Evolutionary conservation across 2,329 filamentous ascomycete species (phyloP), one percentile per base, ranked within the genome.

Genomic region (Epichloe aotearoae): DNA sequence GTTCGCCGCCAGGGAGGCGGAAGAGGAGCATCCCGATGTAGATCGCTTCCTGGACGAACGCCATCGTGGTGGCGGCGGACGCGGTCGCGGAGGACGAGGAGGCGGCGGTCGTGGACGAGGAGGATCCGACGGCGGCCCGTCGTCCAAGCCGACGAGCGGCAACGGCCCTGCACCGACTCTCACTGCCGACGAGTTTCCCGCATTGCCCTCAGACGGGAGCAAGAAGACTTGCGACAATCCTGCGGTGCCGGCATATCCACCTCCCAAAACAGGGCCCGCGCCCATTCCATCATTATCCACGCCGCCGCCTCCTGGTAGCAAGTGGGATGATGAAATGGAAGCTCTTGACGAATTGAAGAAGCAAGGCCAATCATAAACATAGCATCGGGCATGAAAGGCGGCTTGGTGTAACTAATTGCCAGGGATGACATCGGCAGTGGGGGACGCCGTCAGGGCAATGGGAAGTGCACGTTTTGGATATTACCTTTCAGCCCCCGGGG

Each of bases 291-390:
- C 61, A 1, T 58, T 58, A 12, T 59, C 60, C 1, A 46, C 64
- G 43, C 59, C 63, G 4, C 65, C 50, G 60, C 69, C 15, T 42
- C 52, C 52, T 1, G 62, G 72, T 8, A 70, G 65, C 11, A 67
- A 73, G 50, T 80, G 77, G 77, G 77, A 75, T 47, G 77, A 81
- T 37, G 77, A 81, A 63, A 75, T 80, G 69, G 74, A 74, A 46
- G 73, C 68, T 5, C 63, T 74, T 12, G 74, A 77, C 26, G 70
- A 66, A 34, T 50, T 54, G n/a, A 63, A 61, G 43, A 57, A 61
- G 50, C 42, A 47, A 19, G 46, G 42, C 2, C 36, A 50, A 7
- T 49, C 43, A 38, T 51, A 41, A 15, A 39, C 20, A 37, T 42
- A n/a, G 37, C 36, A 47, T 15, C 15, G 17, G 15, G 30, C 1